Evolutionary conservation across 2,329 filamentous ascomycete genomes (phyloP).

Genomic region (Xylaria sp.): DNA sequence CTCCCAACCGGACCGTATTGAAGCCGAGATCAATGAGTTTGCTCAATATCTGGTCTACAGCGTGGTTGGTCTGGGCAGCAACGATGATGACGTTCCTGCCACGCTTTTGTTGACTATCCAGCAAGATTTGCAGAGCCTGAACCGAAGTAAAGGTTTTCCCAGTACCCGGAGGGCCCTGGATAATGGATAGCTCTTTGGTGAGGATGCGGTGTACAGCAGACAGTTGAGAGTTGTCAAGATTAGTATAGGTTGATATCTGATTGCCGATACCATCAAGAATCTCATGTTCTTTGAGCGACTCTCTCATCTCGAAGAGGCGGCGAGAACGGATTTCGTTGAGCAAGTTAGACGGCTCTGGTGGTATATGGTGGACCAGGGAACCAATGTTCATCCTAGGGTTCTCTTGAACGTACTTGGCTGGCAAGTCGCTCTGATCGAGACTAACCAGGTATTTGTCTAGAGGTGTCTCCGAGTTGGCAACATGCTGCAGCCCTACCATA

Average conservation of each 20-base stretch:
- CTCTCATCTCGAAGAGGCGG: conserved; percentile 29
- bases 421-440: conserved; percentile 44
- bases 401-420: conserved; percentile 42
- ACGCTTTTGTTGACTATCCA: conserved; percentile 58
- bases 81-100: conserved; percentile 74
- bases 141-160: conserved; percentile 85
- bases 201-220: conserved; percentile 72
- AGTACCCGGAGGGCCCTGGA: conserved; percentile 81
- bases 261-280: conserved; percentile 37
- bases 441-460: conserved; percentile 67
- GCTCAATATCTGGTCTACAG: conserved; percentile 78
- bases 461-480: conserved; percentile 54
- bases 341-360: conserved; percentile 31
- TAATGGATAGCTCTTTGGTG: conserved; percentile 72
- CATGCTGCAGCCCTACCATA: conserved; percentile 73
- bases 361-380: conserved; percentile 41
- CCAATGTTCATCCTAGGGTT: conserved; percentile 43
- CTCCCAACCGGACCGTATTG: conserved; percentile 68
- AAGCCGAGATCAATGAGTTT: conserved; percentile 60
- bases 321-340: conserved; percentile 13
- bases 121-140: conserved; percentile 68
- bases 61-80: conserved; percentile 89
- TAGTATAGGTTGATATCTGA: conserved; percentile 38
- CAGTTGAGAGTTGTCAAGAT: conserved; percentile 74
- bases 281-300: conserved; percentile 28